Percentiles rank a stretch among this genome's conserved stretches.
phyloP scores from a whole-genome alignment of 2,329 filamentous ascomycete species.

The Sporothrix globosa region DNA sequence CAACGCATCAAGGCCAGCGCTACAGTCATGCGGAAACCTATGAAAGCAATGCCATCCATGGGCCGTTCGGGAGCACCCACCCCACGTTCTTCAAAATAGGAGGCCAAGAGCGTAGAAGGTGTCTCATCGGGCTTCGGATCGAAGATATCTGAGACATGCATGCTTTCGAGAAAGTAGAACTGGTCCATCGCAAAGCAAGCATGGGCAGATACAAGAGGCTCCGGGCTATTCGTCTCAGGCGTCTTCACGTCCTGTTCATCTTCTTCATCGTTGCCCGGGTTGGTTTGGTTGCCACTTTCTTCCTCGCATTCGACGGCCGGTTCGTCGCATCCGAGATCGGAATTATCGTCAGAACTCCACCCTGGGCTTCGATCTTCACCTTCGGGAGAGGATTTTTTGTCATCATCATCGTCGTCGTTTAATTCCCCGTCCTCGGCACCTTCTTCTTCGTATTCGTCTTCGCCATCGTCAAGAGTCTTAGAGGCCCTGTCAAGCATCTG shows the following conservation, averaged over 20 bases:
- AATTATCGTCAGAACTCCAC: neutral
- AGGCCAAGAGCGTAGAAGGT: neutral
- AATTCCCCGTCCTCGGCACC: neutral
- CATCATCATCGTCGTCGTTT: neutral
- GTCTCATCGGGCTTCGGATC: neutral
- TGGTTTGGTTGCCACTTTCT: neutral
- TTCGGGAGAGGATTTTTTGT: neutral
- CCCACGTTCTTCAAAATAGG: no score
- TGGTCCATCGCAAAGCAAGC: conserved; percentile 28
- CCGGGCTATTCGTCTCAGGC: neutral
- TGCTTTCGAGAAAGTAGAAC: neutral
- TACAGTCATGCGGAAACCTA: neutral
- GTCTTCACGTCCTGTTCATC: neutral
- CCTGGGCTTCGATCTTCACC: neutral
- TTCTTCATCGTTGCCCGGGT: neutral
- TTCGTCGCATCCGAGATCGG: neutral
- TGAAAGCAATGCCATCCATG: neutral
- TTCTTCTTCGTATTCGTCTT: neutral
- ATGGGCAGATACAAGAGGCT: neutral
- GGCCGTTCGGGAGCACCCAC: neutral
- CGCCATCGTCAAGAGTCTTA: neutral
- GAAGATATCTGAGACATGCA: neutral
- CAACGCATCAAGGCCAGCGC: neutral
- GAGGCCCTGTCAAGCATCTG: neutral
- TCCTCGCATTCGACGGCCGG: neutral